Percentiles rank a stretch among this genome's conserved stretches.
These are phyloP conservation scores for Malbranchea zuffiana DNA, from an alignment of 2,329 filamentous ascomycete genomes.

Conservation along the genomic window DNA sequence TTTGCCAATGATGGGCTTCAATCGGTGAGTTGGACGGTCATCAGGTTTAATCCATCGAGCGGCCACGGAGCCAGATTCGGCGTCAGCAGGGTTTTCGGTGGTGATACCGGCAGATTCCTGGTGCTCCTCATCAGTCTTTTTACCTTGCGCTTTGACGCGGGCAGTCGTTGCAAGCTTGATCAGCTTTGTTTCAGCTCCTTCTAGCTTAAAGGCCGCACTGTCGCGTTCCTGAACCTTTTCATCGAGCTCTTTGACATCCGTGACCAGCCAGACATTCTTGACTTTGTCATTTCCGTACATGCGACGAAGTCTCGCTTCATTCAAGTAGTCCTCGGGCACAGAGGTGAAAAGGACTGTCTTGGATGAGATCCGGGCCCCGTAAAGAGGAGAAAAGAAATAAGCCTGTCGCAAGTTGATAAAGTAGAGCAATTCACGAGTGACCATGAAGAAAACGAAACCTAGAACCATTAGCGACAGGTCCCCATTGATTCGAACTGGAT, in stretches of 20 bases:
- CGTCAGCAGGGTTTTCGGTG: slow-evolving; percentile 45
- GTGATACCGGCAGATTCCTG: slow-evolving; percentile 9
- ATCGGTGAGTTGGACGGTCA: slow-evolving; percentile 64
- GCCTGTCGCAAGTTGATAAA: slow-evolving; percentile 90
- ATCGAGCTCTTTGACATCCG: slow-evolving; percentile 64
- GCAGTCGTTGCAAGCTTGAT: slow-evolving; percentile 67
- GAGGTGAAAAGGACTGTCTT: slow-evolving; percentile 82
- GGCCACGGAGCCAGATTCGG: slow-evolving; percentile 47
- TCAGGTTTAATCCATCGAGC: slow-evolving; percentile 48
- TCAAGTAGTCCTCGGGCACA: slow-evolving; percentile 67
- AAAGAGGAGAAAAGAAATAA: slow-evolving; percentile 74
- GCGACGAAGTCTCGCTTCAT: slow-evolving; percentile 62
- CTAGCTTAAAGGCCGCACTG: slow-evolving; percentile 66
- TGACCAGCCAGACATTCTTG: slow-evolving; percentile 72
- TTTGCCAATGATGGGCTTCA: slow-evolving; percentile 62
- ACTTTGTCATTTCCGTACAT: slow-evolving; percentile 72
- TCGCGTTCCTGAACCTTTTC: slow-evolving; percentile 74
- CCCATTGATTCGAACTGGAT: background rate
- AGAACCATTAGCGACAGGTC: background rate
- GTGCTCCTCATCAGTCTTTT: slow-evolving; percentile 36
- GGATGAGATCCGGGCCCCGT: slow-evolving; percentile 75
- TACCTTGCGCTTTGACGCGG: slow-evolving; percentile 57
- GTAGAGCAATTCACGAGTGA: slow-evolving; percentile 80
- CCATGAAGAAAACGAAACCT: slow-evolving; percentile 74
- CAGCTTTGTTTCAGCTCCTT: slow-evolving; percentile 75